Conservation (phyloP, 2,329 filamentous ascomycete species). For the Fusarium xylarioides region DNA sequence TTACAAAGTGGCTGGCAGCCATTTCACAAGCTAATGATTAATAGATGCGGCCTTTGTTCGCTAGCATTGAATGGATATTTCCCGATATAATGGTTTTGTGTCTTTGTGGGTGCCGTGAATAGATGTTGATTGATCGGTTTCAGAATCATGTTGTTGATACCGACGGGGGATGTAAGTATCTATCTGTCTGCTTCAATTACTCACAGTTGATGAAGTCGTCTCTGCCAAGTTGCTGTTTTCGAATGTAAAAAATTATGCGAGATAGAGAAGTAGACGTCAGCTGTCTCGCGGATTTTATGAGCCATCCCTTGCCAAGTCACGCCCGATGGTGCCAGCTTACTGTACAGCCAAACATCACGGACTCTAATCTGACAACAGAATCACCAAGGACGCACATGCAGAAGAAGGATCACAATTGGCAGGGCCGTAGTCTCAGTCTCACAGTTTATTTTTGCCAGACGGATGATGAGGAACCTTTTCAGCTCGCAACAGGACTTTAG, state of each 20-base stretch:
- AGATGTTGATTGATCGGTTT: background rate
- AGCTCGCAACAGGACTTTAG: background rate
- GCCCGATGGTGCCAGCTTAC: background rate
- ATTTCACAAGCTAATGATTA: constrained; percentile 39
- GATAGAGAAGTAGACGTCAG: background rate
- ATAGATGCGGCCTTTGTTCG: constrained; percentile 33
- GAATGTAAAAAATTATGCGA: background rate
- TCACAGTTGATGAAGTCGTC: background rate
- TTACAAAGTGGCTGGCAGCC: constrained; percentile 21
- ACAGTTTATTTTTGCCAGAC: background rate
- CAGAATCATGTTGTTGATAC: background rate
- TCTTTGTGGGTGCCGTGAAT: background rate
- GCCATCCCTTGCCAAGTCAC: constrained; percentile 17
- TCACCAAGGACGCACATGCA: background rate
- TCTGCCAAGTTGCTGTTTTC: background rate
- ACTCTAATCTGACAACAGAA: background rate
- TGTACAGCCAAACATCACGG: background rate
- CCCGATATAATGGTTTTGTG: background rate
- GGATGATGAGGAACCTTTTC: background rate
- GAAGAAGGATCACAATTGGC: background rate
- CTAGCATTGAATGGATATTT: constrained; percentile 20
- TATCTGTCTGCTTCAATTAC: background rate
- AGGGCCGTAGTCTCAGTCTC: background rate
- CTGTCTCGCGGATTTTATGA: background rate
- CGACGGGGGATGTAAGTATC: background rate